Conservation (phyloP, 2,329 filamentous ascomycete species). For the Phyllosticta citrichinensis region DNA sequence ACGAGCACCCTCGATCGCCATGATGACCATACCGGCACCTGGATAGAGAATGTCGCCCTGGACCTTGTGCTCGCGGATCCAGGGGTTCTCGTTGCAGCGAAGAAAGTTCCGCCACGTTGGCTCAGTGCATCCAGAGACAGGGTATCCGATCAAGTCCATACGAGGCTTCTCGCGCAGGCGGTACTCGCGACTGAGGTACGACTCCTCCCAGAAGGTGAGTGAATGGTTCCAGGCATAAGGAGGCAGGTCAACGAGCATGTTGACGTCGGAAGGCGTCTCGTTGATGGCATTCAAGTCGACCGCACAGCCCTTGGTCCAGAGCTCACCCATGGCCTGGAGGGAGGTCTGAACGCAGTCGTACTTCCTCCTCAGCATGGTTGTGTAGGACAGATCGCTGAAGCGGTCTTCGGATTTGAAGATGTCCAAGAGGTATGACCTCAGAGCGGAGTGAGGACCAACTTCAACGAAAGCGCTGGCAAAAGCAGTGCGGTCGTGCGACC, state of each 20-base stretch:
- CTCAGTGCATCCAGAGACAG: slow-evolving; percentile 16
- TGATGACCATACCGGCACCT: slow-evolving; percentile 20
- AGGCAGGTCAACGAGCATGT: slow-evolving; percentile 14
- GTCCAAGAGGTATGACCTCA: slow-evolving; percentile 14
- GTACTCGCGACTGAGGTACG: slow-evolving; percentile 9
- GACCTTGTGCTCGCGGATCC: slow-evolving; percentile 17
- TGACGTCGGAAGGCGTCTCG: slow-evolving; percentile 1
- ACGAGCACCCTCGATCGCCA: slow-evolving; percentile 22
- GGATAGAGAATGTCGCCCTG: slow-evolving; percentile 22
- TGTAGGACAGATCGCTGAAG: slow-evolving; percentile 15
- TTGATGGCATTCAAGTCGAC: slow-evolving; percentile 18
- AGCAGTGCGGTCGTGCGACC: slow-evolving; percentile 13
- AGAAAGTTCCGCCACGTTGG: slow-evolving; percentile 15
- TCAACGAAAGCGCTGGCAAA: slow-evolving; percentile 13
- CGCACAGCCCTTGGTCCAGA: slow-evolving; percentile 12
- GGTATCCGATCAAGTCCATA: slow-evolving; percentile 18
- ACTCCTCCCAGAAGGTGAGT: slow-evolving; percentile 13
- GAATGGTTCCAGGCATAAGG: slow-evolving; percentile 20
- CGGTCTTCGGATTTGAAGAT: background rate
- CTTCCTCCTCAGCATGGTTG: background rate
- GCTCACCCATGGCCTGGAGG: slow-evolving; percentile 12
- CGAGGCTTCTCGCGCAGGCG: background rate
- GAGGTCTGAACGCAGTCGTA: slow-evolving; percentile 1
- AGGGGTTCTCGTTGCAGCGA: slow-evolving; percentile 15
- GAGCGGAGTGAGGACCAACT: slow-evolving; percentile 21